Base-by-base conservation (phyloP, 2,329 filamentous ascomycete genomes). In the Alternaria solani region DNA sequence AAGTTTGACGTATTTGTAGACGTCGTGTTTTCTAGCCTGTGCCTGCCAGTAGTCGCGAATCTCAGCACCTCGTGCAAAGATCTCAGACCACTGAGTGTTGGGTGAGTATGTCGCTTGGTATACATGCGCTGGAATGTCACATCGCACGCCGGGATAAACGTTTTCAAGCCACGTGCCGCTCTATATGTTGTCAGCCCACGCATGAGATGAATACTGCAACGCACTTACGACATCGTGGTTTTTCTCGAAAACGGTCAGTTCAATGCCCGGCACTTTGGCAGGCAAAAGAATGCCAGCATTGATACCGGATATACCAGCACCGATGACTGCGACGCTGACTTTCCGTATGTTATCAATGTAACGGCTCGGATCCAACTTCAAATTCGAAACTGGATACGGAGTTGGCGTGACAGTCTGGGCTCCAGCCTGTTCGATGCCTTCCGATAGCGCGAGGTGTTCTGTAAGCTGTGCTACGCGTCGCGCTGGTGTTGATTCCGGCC, bases 231-330 rank as follows among this genome's bases (percentile, higher is more conserved):
- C 66, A 44, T 75, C 72, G 87, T 0, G 83, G 86, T 59, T 75
- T 61, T 79, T 78, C 62, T 84, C 82, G 54, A 79, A 84, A 16
- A 84, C 80, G 1, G 75, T 74, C 25, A 93, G 76, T 44, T 90
- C 79, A 48, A 92, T 85, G 0, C 85, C 84, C 0, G 90, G 90
- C 0, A 93, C 86, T 64, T 93, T 93, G 9, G 80, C 84, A 0
- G 89, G 90, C 1, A 93, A 79, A 8, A 92, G 76, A 7, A 88
- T 82, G 0, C 89, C 90, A 1, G 90, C 87, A 5, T 85, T 84
- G 36, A 91, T 83, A 3, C 89, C 89, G 0, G 87, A 77, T 0
- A 91, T 76, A 0, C 89, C 89, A 8, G 87, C 88, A 1, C 89
- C 89, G 32, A 91, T 85, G 0, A 91, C 83, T 0, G 84, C 86